Evolutionary conservation across 495 filamentous ascomycete genomes (phyloP).

Genomic region (Glonium stellatum): DNA sequence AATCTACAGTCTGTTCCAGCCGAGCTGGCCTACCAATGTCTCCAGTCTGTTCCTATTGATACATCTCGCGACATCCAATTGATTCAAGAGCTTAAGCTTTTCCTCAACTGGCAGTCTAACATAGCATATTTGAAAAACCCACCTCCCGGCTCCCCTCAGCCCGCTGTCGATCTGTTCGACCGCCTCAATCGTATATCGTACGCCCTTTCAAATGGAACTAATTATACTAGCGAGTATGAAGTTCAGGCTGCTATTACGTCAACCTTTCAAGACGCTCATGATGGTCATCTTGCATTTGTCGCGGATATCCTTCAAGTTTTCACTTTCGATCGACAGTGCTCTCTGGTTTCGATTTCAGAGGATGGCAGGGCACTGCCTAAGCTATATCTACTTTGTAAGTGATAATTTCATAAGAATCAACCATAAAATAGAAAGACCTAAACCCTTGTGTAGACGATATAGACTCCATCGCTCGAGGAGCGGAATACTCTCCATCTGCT

Average conservation of each 20-base stretch:
- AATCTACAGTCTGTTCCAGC: constrained; percentile 14
- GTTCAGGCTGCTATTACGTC: constrained; percentile 31
- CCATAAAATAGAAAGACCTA: too few species aligned
- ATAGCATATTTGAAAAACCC: constrained; percentile 31
- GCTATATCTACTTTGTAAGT: too few species aligned
- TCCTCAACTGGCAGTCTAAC: constrained; percentile 35
- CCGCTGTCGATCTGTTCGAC: too few species aligned
- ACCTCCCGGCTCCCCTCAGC: constrained; percentile 31
- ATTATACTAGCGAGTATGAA: not conserved
- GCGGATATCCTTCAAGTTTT: constrained; percentile 33
- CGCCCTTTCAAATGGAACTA: too few species aligned
- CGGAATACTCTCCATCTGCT: too few species aligned
- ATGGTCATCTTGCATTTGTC: constrained; percentile 33
- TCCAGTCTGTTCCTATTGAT: constrained; percentile 25
- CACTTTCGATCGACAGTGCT: constrained; percentile 24
- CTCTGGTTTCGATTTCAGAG: constrained; percentile 32
- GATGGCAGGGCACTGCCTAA: constrained; percentile 31
- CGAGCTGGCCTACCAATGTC: constrained; percentile 25
- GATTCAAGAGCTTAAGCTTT: constrained; percentile 27
- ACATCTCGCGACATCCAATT: constrained; percentile 17
- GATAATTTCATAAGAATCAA: too few species aligned
- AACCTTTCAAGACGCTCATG: constrained; percentile 30
- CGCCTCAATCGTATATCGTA: too few species aligned
- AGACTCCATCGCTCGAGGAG: too few species aligned
- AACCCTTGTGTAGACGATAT: too few species aligned